Percentiles rank a stretch among this genome's conserved stretches.
Evolutionary conservation across 257 asterid species (phyloP).

Genomic region (Ehretia macrophylla): DNA sequence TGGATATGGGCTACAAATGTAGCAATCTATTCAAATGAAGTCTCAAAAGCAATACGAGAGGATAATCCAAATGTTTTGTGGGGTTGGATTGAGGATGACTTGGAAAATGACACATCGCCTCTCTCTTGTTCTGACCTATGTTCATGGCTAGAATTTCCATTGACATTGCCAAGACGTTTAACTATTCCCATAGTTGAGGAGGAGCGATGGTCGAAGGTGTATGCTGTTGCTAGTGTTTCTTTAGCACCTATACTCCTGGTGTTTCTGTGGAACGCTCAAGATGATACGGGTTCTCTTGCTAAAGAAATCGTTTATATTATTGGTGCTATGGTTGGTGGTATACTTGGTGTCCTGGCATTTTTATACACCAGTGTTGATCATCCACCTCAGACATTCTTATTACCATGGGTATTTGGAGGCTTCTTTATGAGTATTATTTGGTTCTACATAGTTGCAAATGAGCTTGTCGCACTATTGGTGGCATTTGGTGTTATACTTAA

Average conservation of each 20-base stretch:
- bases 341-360: slow-evolving; percentile 49
- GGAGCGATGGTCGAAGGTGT: slow-evolving; percentile 66
- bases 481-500: slow-evolving; percentile 53
- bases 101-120: slow-evolving; percentile 5
- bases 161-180: slow-evolving; percentile 54
- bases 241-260: slow-evolving; percentile 61
- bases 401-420: slow-evolving; percentile 78
- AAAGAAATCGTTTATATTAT: slow-evolving; percentile 18
- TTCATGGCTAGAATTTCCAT: slow-evolving; percentile 46
- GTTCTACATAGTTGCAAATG: slow-evolving; percentile 76
- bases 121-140: slow-evolving; percentile 47
- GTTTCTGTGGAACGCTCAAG: slow-evolving; percentile 41
- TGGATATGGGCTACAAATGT: slow-evolving; percentile 63
- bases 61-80: slow-evolving; percentile 29
- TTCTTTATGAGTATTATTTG: slow-evolving; percentile 75
- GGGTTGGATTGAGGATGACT: slow-evolving; percentile 72
- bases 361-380: slow-evolving; percentile 35
- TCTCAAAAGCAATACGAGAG: slow-evolving; percentile 9
- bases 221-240: slow-evolving; percentile 53
- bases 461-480: slow-evolving; percentile 65
- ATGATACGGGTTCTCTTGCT: slow-evolving; percentile 6
- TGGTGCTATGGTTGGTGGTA: slow-evolving; percentile 30
- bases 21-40: slow-evolving; percentile 52
- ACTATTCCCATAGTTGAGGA: slow-evolving; percentile 79
- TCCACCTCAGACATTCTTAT: slow-evolving; percentile 44